Conservation (phyloP, 1,284 basidiomycete species). For the Papiliotrema fonsecae region DNA sequence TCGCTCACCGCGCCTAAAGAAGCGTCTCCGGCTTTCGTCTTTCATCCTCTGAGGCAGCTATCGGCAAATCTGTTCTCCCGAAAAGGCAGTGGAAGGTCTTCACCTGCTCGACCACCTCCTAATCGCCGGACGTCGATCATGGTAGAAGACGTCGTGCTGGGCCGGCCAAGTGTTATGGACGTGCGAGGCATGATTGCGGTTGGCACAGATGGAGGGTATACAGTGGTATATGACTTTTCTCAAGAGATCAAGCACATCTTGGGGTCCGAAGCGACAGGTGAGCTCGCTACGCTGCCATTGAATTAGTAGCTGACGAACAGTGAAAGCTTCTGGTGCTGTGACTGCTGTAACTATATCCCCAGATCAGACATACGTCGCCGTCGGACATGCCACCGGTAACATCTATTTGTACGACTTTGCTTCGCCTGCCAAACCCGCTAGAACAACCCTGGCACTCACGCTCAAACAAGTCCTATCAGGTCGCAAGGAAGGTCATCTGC, state of each 20-base stretch:
- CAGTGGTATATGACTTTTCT: conserved; percentile 83
- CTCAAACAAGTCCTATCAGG: conserved; percentile 62
- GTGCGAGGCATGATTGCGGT: conserved; percentile 86
- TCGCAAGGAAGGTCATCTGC: conserved; percentile 85
- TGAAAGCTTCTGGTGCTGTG: conserved; percentile 66
- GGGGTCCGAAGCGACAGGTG: conserved; percentile 64
- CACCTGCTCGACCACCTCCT: conserved; percentile 53
- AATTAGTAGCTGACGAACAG: conserved; percentile 42
- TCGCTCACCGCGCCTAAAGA: conserved; percentile 1
- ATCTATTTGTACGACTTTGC: conserved; percentile 83
- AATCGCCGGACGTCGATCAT: neutral
- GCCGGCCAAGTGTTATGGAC: conserved; percentile 72
- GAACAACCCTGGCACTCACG: conserved; percentile 32
- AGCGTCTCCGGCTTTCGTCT: conserved; percentile 29
- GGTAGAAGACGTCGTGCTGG: conserved; percentile 30
- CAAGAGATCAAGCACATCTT: conserved; percentile 77
- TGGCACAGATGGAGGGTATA: conserved; percentile 73
- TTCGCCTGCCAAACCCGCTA: conserved; percentile 54
- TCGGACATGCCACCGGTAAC: conserved; percentile 79
- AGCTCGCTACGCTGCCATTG: conserved; percentile 24
- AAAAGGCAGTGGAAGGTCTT: conserved; percentile 18
- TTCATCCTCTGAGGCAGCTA: conserved; percentile 59
- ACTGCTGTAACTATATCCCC: conserved; percentile 86
- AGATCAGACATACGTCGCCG: conserved; percentile 88
- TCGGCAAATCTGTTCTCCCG: conserved; percentile 51